A percentile compares a stretch with the other conserved stretches of the same genome.
phyloP scores from a whole-genome alignment of 352 stramenopile genomes.

The Globisporangium cederbergense region DNA sequence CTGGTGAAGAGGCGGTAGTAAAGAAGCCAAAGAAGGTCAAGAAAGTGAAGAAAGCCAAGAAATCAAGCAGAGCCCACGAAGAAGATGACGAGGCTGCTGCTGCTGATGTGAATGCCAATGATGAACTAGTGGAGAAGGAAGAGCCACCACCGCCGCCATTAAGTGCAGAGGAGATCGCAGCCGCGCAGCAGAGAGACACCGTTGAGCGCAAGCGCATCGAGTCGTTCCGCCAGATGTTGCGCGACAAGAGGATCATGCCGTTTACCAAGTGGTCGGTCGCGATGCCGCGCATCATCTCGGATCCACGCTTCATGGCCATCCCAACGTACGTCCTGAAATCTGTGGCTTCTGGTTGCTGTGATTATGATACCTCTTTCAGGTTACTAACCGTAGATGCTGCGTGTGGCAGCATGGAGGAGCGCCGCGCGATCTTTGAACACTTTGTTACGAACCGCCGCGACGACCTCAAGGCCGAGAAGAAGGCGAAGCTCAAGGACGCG shows the following conservation, averaged over 20 bases:
- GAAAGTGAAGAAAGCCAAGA: slow-evolving; percentile 27
- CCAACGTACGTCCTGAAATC: slow-evolving; percentile 30
- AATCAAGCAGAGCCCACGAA: slow-evolving; percentile 13
- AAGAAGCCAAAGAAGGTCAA: slow-evolving; percentile 13
- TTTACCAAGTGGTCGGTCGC: slow-evolving; percentile 81
- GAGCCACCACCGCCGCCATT: not conserved
- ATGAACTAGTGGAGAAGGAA: slow-evolving; percentile 7
- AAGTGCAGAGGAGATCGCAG: slow-evolving; percentile 27
- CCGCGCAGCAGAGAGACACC: slow-evolving; percentile 24
- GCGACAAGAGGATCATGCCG: slow-evolving; percentile 84
- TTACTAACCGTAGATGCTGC: slow-evolving; percentile 6
- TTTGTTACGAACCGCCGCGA: slow-evolving; percentile 72
- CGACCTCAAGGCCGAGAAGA: slow-evolving; percentile 77
- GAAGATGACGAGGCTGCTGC: slow-evolving; percentile 25
- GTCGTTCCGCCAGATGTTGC: slow-evolving; percentile 66
- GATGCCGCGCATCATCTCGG: slow-evolving; percentile 65
- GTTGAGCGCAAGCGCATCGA: slow-evolving; percentile 50
- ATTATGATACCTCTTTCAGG: not conserved
- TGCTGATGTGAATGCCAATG: slow-evolving; percentile 20
- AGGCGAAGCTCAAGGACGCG: slow-evolving; percentile 59
- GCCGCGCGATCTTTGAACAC: slow-evolving; percentile 73
- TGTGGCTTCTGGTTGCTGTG: not conserved
- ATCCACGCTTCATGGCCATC: slow-evolving; percentile 69
- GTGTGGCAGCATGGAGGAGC: slow-evolving; percentile 65
- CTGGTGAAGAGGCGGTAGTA: not conserved